Evolutionary conservation across 2,329 filamentous ascomycete species (phyloP).

Genomic region (Fusarium floridanum): DNA sequence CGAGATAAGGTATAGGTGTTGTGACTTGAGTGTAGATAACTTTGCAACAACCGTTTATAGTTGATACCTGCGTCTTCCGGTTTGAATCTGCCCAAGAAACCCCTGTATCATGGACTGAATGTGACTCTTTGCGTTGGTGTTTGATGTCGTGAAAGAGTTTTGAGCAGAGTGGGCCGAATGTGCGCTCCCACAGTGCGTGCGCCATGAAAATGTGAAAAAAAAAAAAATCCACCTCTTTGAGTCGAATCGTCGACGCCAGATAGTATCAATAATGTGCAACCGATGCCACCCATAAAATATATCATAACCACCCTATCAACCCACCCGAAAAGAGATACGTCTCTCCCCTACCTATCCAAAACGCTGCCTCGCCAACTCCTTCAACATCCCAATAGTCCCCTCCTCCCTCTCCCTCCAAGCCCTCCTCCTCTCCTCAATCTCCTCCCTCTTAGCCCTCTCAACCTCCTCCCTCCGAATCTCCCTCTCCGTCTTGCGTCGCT

Average conservation of each 20-base stretch:
- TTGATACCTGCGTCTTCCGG: background rate
- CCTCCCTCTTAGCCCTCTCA: slow-evolving; percentile 78
- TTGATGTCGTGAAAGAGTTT: slow-evolving; percentile 46
- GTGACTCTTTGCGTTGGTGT: slow-evolving; percentile 13
- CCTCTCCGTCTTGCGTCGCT: slow-evolving; percentile 84
- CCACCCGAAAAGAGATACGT: background rate
- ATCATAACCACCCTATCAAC: background rate
- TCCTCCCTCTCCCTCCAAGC: slow-evolving; percentile 83
- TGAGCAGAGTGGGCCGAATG: slow-evolving; percentile 46
- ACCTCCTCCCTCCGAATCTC: slow-evolving; percentile 88
- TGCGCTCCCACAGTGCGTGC: slow-evolving; percentile 45
- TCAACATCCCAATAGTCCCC: slow-evolving; percentile 85
- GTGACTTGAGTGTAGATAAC: background rate
- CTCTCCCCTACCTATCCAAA: slow-evolving; percentile 68
- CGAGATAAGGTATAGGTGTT: background rate
- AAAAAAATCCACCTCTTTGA: slow-evolving; percentile 19
- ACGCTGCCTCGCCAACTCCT: slow-evolving; percentile 80
- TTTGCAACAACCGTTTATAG: background rate
- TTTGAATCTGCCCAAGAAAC: background rate
- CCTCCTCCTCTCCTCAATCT: slow-evolving; percentile 81
- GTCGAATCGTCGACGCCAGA: background rate
- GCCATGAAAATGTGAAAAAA: slow-evolving; percentile 22
- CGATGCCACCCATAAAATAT: background rate
- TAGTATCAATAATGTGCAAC: background rate
- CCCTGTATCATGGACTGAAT: slow-evolving; percentile 4